Base-by-base conservation (phyloP, 495 filamentous ascomycete genomes). In the Aspergillus affinis region DNA sequence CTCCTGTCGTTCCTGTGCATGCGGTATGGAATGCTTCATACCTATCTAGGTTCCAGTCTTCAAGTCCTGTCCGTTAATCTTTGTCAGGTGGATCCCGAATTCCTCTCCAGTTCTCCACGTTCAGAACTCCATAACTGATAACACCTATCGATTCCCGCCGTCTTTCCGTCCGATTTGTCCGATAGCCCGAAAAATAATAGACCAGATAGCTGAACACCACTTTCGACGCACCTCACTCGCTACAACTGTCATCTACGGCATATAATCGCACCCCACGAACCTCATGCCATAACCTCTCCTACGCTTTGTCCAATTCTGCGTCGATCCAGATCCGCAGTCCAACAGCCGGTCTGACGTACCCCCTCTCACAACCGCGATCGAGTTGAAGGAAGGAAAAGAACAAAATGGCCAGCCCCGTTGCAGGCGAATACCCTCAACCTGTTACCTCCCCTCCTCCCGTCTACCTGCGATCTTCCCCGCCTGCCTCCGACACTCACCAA, bases 401-500 rank as follows among this genome's bases (percentile, higher is more conserved):
- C 54, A 59, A 30, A 54, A 77, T 78, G 74, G 72, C 74, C 18
- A 67, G 62, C 60, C 64, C 72, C 15, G 57, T 72, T 23, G 64
- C 64, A 48, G 61, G 60, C 53, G 49, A 54, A 20, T 69, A 72
- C 48, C 68, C 58, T 49, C 75, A 69, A 36, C 63, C 72, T 27
- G 56, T 75, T 36, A 68, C 77, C 29, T 71, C 75, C 59, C 77
- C 77, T 61, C 72, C 77, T 17, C 70, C 77, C 27, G 76, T 74
- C 54, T 78, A 78, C 60, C 68, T 77, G 50, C 74, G 70, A 54
- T 72, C 75, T 32, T 72, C 77, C 27, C 74, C 77, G 54, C 72
- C 73, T 8, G 61, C 69, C 17, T 54, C 60, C 21, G 56, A 61
- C 58, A 55, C 59, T 44, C 68, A 59, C 46, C 62, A 65, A 62